Evolutionary conservation across 225 moss, liverwort and hornwort species (phyloP).

Genomic region (Lunularia cruciata): DNA sequence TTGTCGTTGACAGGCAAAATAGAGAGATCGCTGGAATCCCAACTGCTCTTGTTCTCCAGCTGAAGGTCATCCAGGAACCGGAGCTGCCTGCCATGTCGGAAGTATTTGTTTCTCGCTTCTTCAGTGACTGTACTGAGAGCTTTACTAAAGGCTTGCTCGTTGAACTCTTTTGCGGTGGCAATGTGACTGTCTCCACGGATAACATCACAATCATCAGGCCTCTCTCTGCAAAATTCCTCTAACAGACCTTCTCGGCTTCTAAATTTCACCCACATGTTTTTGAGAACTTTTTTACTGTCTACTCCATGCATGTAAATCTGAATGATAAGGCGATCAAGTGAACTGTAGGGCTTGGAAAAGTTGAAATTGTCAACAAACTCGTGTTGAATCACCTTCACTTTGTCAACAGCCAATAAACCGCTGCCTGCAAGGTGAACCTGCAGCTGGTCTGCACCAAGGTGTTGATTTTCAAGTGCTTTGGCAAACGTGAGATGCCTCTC

Average conservation of each 20-base stretch:
- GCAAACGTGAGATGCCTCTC: constrained; percentile 39
- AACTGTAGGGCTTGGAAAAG: constrained; percentile 47
- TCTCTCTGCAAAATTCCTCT: no score
- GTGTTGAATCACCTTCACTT: constrained; percentile 44
- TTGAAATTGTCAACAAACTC: constrained; percentile 55
- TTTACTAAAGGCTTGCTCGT: constrained; percentile 43
- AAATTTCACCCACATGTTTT: constrained; percentile 16
- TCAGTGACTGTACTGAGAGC: constrained; percentile 50
- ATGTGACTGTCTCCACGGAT: no score
- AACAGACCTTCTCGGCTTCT: neutral
- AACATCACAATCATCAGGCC: no score
- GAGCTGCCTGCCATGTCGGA: constrained; percentile 52
- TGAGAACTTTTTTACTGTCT: neutral
- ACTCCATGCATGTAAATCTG: neutral
- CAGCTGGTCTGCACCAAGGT: constrained; percentile 32
- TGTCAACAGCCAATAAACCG: constrained; percentile 23
- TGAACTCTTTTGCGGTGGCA: constrained; percentile 29
- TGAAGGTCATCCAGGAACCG: constrained; percentile 61
- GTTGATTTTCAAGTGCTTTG: constrained; percentile 45
- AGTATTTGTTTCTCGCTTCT: constrained; percentile 42
- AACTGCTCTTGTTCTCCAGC: constrained; percentile 26
- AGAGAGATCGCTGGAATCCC: constrained; percentile 61
- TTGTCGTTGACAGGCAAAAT: constrained; percentile 24
- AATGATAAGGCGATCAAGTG: constrained; percentile 33
- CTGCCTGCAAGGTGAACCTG: constrained; percentile 49